Percentiles rank a stretch among this genome's conserved stretches.
Conservation (phyloP, 1,139 yeast genomes). For the Sugiyamaella japonica region DNA sequence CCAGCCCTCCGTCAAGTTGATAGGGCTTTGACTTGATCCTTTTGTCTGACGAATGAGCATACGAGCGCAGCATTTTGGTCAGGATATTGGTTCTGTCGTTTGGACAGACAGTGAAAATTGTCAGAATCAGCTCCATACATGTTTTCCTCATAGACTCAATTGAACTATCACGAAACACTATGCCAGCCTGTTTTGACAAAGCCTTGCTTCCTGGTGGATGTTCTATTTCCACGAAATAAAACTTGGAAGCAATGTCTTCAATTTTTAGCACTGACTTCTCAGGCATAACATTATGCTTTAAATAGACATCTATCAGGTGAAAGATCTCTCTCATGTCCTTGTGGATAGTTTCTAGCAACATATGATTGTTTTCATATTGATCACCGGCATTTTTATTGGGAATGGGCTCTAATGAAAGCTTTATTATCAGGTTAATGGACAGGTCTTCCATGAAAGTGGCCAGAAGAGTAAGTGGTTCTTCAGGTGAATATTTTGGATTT, state of each 20-base stretch:
- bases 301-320: neutral
- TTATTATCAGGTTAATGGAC: slow-evolving; percentile 2
- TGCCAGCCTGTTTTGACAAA: neutral
- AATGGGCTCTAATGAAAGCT: neutral
- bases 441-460: slow-evolving; percentile 7
- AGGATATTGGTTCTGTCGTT: slow-evolving; percentile 61
- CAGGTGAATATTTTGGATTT: slow-evolving; percentile 12
- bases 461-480: slow-evolving; percentile 3
- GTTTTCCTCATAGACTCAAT: slow-evolving; percentile 42
- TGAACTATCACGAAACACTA: slow-evolving; percentile 14
- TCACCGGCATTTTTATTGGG: neutral
- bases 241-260: slow-evolving; percentile 9
- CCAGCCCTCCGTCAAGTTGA: slow-evolving; percentile 47
- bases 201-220: neutral
- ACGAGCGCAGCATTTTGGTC: slow-evolving; percentile 56
- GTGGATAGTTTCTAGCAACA: slow-evolving; percentile 2
- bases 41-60: slow-evolving; percentile 50
- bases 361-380: neutral
- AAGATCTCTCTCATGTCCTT: slow-evolving; percentile 7
- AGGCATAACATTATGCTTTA: slow-evolving; percentile 6
- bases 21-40: slow-evolving; percentile 48
- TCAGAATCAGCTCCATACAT: slow-evolving; percentile 45
- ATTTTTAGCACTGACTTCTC: slow-evolving; percentile 8
- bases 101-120: slow-evolving; percentile 48
- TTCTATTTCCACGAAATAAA: slow-evolving; percentile 5